Evolutionary conservation across 345 rosid species (phyloP).

Genomic region (Eucalyptus albens): DNA sequence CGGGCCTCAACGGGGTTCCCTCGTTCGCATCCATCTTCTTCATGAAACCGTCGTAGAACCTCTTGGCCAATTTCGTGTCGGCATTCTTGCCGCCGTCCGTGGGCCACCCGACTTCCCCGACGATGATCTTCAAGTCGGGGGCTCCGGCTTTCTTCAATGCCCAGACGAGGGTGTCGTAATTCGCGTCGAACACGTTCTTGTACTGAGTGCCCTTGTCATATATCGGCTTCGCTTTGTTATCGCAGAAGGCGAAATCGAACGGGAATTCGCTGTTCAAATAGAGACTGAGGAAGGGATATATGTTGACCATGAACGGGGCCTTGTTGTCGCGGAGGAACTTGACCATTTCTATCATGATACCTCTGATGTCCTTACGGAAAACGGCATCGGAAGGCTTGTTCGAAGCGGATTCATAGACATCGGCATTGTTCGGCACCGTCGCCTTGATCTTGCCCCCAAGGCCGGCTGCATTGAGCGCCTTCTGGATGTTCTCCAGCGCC

Average conservation of each 20-base stretch:
- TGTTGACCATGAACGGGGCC: slow-evolving; percentile 69
- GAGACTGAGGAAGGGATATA: slow-evolving; percentile 82
- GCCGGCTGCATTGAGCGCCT: slow-evolving; percentile 51
- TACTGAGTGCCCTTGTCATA: slow-evolving; percentile 28
- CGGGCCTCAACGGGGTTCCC: slow-evolving; percentile 65
- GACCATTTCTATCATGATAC: slow-evolving; percentile 25
- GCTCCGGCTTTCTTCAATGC: slow-evolving; percentile 35
- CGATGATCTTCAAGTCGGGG: slow-evolving; percentile 34
- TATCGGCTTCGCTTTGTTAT: slow-evolving; percentile 5
- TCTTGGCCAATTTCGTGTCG: slow-evolving; percentile 20
- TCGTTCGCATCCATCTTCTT: slow-evolving; percentile 27
- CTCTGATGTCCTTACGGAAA: slow-evolving; percentile 38
- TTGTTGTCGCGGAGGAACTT: slow-evolving; percentile 23
- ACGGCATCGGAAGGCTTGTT: slow-evolving; percentile 57
- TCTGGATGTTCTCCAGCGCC: slow-evolving; percentile 59
- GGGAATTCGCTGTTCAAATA: slow-evolving; percentile 52
- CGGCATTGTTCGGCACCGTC: slow-evolving; percentile 61
- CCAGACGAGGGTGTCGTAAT: slow-evolving; percentile 69
- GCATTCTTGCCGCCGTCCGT: slow-evolving; percentile 50
- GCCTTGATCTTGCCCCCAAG: slow-evolving; percentile 45
- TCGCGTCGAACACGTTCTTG: slow-evolving; percentile 69
- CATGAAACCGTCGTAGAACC: slow-evolving; percentile 62
- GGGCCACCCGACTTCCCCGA: slow-evolving; percentile 98
- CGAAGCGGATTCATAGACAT: slow-evolving; percentile 47
- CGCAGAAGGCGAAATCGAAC: slow-evolving; percentile 48